Evolutionary conservation across 2,329 filamentous ascomycete species (phyloP), one percentile per base, ranked within the genome.

Genomic region (Chaetoscypha palmicola): DNA sequence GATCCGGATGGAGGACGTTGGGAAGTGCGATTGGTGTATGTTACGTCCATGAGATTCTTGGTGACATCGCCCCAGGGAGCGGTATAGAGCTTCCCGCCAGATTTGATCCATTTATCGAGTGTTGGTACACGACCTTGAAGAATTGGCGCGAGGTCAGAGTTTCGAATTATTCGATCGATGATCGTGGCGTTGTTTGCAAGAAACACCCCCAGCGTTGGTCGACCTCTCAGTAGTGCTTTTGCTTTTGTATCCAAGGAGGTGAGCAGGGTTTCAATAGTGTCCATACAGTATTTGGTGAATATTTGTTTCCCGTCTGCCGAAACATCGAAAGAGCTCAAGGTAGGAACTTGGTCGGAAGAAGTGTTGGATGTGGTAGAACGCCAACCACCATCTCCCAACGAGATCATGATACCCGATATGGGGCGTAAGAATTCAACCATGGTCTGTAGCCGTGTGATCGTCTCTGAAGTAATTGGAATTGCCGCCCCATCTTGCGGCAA

Each of bases 341-440:
- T 86, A 0, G 84, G 82, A 16, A 82, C 76, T 21, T 76, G 76
- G 32, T 85, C 79, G 4, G 70, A 71, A 5, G 76, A 77, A 3
- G 74, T 74, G 9, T 76, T 75, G 8, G 74, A 69, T 32, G 68
- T 65, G 16, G 64, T 69, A 3, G 73, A 71, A 49, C 77, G 79
- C 92, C 92, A 98, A 26, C 91, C 91, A 1, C 90, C 89, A 57
- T 97, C 90, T 14, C 92, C 92, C 8, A 98, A 68, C 1, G 90
- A 95, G 21, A 92, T 81, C 72, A 98, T 81, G 54, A 98, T 87
- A 48, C 86, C 91, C 2, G 86, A 86, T 16, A 98, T 76, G 1
- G 92, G 89, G 5, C 81, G 77, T 17, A 94, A 73, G 64, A 95
- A 97, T 42, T 83, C 79, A 1, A 90, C 86, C 78, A 98, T 86